These are phyloP conservation scores for Starmerella potacharoeniae DNA, from an alignment of 805 yeast genomes.

Conservation along the genomic window DNA sequence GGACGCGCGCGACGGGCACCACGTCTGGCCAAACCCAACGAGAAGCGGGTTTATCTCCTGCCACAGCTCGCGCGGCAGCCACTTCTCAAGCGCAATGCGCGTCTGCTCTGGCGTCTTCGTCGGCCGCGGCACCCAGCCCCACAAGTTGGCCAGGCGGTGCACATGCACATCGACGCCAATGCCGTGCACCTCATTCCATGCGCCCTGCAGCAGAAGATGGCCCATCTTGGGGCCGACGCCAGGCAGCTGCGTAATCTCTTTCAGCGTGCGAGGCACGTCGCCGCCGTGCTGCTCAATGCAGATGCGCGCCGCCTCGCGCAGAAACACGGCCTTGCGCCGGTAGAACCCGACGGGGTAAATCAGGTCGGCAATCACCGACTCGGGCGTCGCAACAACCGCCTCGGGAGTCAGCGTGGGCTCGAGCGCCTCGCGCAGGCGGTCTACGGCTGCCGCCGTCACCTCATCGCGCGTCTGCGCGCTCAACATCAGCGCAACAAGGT, in stretches of 20 bases:
- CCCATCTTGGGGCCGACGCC: constrained; percentile 98
- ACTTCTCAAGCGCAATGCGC: constrained; percentile 50
- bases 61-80: constrained; percentile 73
- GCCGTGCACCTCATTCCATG: constrained; percentile 65
- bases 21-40: constrained; percentile 89
- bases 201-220: constrained; percentile 62
- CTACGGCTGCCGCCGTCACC: constrained; percentile 63
- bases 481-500: constrained; percentile 69
- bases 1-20: constrained; percentile 52
- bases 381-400: constrained; percentile 28
- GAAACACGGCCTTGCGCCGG: constrained; percentile 59
- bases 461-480: constrained; percentile 91
- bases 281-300: constrained; percentile 40
- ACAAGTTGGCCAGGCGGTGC: constrained; percentile 65
- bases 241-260: constrained; percentile 57
- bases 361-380: constrained; percentile 46
- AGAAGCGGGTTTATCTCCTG: constrained; percentile 69
- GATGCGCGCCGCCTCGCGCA: constrained; percentile 49
- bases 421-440: constrained; percentile 41
- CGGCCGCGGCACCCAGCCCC: constrained; percentile 54
- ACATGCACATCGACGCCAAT: constrained; percentile 95
- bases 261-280: constrained; percentile 64
- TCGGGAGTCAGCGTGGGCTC: constrained; percentile 30
- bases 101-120: constrained; percentile 65
- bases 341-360: constrained; percentile 85